Evolutionary conservation across 2,329 filamentous ascomycete species (phyloP).

Genomic region (Penicillium verrucosum): DNA sequence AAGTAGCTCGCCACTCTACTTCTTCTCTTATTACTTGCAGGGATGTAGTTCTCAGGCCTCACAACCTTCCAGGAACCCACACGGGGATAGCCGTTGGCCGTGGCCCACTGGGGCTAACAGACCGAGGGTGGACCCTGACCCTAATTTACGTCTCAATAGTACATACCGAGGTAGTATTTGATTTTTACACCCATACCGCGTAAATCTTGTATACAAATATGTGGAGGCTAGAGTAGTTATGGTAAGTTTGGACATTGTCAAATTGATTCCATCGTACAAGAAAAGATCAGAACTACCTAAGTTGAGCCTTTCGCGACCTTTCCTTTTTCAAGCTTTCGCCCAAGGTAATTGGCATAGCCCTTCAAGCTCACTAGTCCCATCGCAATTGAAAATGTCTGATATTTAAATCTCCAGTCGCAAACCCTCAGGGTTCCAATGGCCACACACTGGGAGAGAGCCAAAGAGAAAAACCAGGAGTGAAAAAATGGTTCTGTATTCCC

Average conservation of each 20-base stretch:
- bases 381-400: not conserved
- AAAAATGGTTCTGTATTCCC: not conserved
- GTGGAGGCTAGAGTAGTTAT: not conserved
- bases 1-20: no score
- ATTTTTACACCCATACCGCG: no score
- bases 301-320: not conserved
- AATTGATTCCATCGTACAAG: not conserved
- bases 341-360: not conserved
- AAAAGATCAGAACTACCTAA: not conserved
- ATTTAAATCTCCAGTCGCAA: not conserved
- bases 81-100: no score
- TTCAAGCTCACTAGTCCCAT: not conserved
- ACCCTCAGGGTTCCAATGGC: not conserved
- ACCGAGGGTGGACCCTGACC: no score
- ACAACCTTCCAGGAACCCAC: no score
- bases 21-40: no score
- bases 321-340: not conserved
- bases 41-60: no score
- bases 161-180: no score
- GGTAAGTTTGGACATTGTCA: not conserved
- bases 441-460: not conserved
- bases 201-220: not conserved
- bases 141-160: no score
- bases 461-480: not conserved
- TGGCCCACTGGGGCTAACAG: no score